Evolutionary conservation across 441 rosid species (phyloP), one percentile per base, ranked within the genome.

Genomic region (Gossypium schwendimanii): DNA sequence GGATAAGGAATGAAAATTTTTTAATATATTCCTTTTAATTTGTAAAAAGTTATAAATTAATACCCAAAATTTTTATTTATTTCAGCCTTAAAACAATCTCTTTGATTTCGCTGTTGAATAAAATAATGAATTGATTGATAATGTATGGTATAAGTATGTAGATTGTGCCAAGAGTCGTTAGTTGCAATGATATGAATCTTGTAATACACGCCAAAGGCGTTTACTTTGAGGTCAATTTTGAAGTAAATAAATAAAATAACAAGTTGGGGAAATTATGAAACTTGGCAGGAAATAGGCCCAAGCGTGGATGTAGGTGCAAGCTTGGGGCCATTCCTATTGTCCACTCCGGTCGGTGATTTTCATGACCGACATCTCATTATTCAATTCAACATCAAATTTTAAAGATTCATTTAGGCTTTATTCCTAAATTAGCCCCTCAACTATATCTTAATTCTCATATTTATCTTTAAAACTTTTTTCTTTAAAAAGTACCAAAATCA

Each of bases 151-250:
- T 49, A 17, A 8, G 2, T 18, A 10, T 54, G 14, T 10, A 20
- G 59, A 10, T 6, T 5, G 36, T 50, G 55, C 65, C 65, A 61
- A 61, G 45, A 61, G 23, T 0, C 0, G 18, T 10, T 33, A 4
- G 9, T 63, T 18, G 15, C 39, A 18, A 20, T 41, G 31, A 36
- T 60, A 49, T 14, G 7, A 49, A 17, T 57, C 61, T 0, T 11
- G 33, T 0, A 66, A 41, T n/a, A 66, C 23, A 49, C 58, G 70
- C 23, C 58, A 24, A 24, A 15, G 15, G 58, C 41, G 70, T 66
- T 66, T 66, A 49, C 70, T 66, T 8, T n/a, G 6, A 49, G 70
- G 68, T 63, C 68, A 63, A 39, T n/a, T 39, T 39, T 0, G 11
- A 0, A 4, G 14, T 7, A 58, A 23, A 24, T 10, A 12, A 31